phyloP scores from a whole-genome alignment of 2,329 filamentous ascomycete species.

The Xylariales sp. region DNA sequence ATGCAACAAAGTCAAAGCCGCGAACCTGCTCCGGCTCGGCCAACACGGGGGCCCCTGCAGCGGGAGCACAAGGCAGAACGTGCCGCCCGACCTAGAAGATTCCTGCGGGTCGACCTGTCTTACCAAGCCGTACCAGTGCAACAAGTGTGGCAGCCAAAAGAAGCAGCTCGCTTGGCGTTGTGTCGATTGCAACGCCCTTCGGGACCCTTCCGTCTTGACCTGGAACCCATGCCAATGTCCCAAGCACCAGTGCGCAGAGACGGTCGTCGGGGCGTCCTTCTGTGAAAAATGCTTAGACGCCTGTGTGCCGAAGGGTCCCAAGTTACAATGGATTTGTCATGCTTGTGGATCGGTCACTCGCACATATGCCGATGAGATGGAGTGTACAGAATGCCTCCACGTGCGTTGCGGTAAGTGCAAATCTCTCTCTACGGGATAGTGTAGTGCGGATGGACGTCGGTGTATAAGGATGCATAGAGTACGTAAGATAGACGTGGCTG shows the following conservation, averaged over 20 bases:
- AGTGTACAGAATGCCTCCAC: constrained; percentile 37
- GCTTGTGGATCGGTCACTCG: constrained; percentile 10
- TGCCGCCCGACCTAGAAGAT: constrained; percentile 38
- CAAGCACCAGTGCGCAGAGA: constrained; percentile 25
- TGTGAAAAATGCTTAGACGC: constrained; percentile 30
- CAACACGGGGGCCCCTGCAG: constrained; percentile 31
- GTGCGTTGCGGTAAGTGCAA: constrained; percentile 34
- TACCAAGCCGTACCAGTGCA: constrained; percentile 40
- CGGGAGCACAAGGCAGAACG: background rate
- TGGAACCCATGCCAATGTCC: constrained; percentile 38
- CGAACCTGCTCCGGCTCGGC: constrained; percentile 25
- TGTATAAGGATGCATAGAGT: background rate
- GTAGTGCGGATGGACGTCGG: no score
- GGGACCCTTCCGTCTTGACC: constrained; percentile 21
- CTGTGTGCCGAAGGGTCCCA: background rate
- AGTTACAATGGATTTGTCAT: constrained; percentile 37
- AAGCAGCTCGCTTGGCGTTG: constrained; percentile 45
- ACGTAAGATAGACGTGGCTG: background rate
- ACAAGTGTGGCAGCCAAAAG: constrained; percentile 30
- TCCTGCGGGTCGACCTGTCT: constrained; percentile 42
- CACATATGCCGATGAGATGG: constrained; percentile 27
- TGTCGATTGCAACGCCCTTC: constrained; percentile 33
- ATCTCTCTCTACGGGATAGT: constrained; percentile 17
- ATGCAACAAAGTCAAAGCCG: constrained; percentile 39
- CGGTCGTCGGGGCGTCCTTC: constrained; percentile 27